phyloP scores from a whole-genome alignment of 305 asterid genomes.

The Solanum hybrid region DNA sequence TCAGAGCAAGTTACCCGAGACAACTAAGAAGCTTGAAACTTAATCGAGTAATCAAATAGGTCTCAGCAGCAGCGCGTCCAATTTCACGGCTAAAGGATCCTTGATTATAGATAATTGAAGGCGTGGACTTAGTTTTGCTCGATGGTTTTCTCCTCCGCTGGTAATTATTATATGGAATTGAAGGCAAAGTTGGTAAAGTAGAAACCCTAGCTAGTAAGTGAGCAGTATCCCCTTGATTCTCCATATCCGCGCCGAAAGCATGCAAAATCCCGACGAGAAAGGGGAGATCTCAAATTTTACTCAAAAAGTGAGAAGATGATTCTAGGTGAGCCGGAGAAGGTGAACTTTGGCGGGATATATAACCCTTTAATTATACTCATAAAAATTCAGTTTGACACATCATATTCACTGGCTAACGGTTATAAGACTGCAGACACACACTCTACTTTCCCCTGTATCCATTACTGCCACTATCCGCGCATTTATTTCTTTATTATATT shows the following conservation, averaged over 20 bases:
- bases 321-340: background rate
- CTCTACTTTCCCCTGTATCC: background rate
- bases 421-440: background rate
- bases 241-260: background rate
- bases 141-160: slow-evolving; percentile 41
- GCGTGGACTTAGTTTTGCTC: slow-evolving; percentile 27
- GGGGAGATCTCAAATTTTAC: background rate
- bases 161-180: background rate
- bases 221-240: background rate
- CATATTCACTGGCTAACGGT: background rate
- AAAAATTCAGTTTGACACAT: background rate
- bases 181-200: slow-evolving; percentile 18
- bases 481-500: no score
- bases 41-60: slow-evolving; percentile 79
- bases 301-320: background rate
- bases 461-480: background rate
- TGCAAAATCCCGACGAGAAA: background rate
- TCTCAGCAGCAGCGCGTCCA: slow-evolving; percentile 92
- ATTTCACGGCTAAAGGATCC: slow-evolving; percentile 65
- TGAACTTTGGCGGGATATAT: background rate
- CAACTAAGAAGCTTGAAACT: slow-evolving; percentile 74
- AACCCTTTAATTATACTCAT: background rate
- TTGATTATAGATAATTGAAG: slow-evolving; percentile 35
- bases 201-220: slow-evolving; percentile 18
- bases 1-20: slow-evolving; percentile 53